A percentile compares a stretch with the other conserved stretches of the same genome.
phyloP scores from a whole-genome alignment of 129 eudicot species.

The Saposhnikovia divaricata region DNA sequence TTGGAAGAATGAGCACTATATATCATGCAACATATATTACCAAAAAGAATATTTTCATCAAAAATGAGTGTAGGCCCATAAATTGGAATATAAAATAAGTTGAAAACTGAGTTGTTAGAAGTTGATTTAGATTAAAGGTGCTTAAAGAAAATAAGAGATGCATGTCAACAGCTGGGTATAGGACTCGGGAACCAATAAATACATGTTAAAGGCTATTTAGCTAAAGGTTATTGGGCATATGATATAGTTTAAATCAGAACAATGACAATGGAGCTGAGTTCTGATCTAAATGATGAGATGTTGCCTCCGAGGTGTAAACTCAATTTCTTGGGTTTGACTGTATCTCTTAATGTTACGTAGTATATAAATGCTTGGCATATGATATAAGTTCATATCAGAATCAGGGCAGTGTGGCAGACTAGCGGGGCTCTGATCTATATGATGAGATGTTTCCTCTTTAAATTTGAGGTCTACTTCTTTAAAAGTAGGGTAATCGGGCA shows the following conservation, averaged over 20 bases:
- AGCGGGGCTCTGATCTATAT: background rate
- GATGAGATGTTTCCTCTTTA: background rate
- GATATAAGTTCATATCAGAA: background rate
- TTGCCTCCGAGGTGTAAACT: background rate
- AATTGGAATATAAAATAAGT: background rate
- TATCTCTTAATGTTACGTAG: background rate
- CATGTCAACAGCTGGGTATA: background rate
- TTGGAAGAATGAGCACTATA: background rate
- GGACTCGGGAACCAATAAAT: background rate
- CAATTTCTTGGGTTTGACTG: background rate
- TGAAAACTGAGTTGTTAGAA: background rate
- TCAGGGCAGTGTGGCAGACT: background rate
- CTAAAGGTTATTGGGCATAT: background rate
- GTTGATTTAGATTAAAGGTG: background rate
- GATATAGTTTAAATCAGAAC: background rate
- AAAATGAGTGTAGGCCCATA: background rate
- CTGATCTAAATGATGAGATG: background rate
- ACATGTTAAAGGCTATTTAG: background rate
- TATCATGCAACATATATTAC: background rate
- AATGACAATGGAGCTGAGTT: background rate
- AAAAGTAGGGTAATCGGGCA: background rate
- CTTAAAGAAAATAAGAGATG: background rate
- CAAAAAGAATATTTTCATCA: no score
- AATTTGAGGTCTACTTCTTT: background rate
- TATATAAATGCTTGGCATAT: background rate